Evolutionary conservation across 257 asterid genomes (phyloP), one percentile per base, ranked within the genome.

Genomic region (Leonotis leonurus): DNA sequence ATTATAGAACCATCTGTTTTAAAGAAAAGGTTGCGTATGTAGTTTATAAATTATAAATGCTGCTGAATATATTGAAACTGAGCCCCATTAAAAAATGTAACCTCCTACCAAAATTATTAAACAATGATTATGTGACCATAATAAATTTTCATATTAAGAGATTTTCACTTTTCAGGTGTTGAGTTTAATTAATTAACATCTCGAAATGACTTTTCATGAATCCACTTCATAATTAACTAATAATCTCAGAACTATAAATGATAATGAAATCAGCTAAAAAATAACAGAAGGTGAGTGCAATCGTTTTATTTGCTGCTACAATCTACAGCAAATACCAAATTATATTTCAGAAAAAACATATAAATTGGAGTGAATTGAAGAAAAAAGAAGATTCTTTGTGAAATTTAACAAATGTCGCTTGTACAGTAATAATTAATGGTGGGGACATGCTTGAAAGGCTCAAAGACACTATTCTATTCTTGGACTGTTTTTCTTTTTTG

Each of bases 391-490:
- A 32, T 3, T 16, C 3, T 10, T 11, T 37, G 11, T 10, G 33
- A 51, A 27, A 52, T 37, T n/a, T n/a, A n/a, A n/a, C 71, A 57
- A 69, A 57, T 61, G 56, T 36, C 72, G 62, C 37, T 60, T 60
- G 24, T 30, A 63, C 20, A 76, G 53, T 55, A 60, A 48, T 18
- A 18, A 56, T 50, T 51, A 45, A 70, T 51, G 76, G 80, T 74
- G 77, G 79, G 84, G 79, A 69, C 79, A 57, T 63, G 85, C 85
- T 73, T 80, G 80, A 70, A 80, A 63, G 56, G 55, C 82, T 70
- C 73, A 49, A 44, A 54, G 46, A 53, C 69, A 26, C 61, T 56
- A 62, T 72, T 75, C 67, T 60, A 55, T 65, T 65, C 60, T 55
- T 40, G 72, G 83, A 57, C 27, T 40, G 8, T 2, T 54, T 46